Conservation (phyloP, 1,284 basidiomycete genomes). For the Pseudozyma thailandica region DNA sequence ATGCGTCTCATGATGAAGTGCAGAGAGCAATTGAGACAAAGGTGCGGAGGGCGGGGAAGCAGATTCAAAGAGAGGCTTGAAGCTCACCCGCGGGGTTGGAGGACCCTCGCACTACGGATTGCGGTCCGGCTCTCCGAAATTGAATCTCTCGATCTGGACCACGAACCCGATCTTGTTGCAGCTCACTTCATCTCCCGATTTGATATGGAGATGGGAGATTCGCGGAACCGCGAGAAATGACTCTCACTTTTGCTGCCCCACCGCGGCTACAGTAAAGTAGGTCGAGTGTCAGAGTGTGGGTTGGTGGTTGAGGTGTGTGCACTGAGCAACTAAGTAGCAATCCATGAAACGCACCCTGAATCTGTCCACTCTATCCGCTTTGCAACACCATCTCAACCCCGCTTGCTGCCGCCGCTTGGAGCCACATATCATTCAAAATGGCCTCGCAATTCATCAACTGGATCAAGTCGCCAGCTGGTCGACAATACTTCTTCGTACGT, state of each 20-base stretch:
- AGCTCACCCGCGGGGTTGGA: constrained; percentile 16
- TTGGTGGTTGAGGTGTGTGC: too few relatives aligned
- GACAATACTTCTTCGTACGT: constrained; percentile 67
- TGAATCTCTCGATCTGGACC: too few relatives aligned
- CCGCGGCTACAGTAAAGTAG: too few relatives aligned
- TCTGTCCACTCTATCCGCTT: background rate
- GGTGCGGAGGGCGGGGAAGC: constrained; percentile 1
- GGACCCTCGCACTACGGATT: constrained; percentile 14
- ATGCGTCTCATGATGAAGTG: too few relatives aligned
- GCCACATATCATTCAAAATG: constrained; percentile 24
- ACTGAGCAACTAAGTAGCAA: too few relatives aligned
- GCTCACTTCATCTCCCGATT: too few relatives aligned
- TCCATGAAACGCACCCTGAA: background rate
- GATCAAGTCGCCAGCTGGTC: constrained; percentile 64
- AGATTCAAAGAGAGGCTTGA: background rate
- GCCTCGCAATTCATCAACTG: constrained; percentile 61
- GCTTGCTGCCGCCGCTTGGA: background rate
- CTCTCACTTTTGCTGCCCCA: too few relatives aligned
- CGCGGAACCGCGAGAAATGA: too few relatives aligned
- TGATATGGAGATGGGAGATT: too few relatives aligned
- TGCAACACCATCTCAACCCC: background rate
- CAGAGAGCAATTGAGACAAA: too few relatives aligned
- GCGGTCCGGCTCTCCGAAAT: constrained; percentile 23
- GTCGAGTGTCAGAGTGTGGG: too few relatives aligned
- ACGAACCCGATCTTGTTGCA: too few relatives aligned